Base-by-base conservation (phyloP, 257 asterid species). In the Gentiana macrophylla region DNA sequence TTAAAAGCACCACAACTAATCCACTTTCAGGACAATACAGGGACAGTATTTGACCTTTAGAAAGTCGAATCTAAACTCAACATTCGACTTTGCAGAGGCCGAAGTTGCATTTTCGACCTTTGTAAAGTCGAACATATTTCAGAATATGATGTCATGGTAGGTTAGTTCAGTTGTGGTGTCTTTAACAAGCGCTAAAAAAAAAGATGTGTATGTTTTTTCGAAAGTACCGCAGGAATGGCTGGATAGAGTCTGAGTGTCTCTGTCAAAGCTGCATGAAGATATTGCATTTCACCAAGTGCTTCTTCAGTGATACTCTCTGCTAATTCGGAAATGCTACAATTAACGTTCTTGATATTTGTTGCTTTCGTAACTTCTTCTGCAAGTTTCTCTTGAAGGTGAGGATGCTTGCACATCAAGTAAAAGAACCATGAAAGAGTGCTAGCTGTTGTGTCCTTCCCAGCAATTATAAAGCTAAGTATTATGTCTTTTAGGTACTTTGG, bases 401-500 rank as follows among this genome's bases (percentile, higher is more conserved):
- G 91, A 61, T 79, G 73, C 62, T 74, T 82, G 76, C 94, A 84
- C 75, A 84, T 63, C 80, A 81, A 71, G 64, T 84, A 84, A 63
- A 84, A 67, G 59, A 84, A 84, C 94, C 91, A 81, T 7, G 94
- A 74, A 46, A 84, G 91, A 32, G 86, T 72, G 55, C 74, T 76
- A 0, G 88, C 86, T 48, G 91, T 77, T 13, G 91, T 75, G 59
- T 84, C 91, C 64, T 84, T 84, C 34, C 94, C 91, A 50, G 91
- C 94, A 65, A 82, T 79, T 37, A 84, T 82, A 67, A 84, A 81
- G 67, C 88, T 82, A 5, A 84, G 79, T 33, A 80, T 79, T 61
- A 84, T 84, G 37, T 84, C 91, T 70, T 76, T 77, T 10, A 80
- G 66, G 70, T 82, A 82, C 71, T 77, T 78, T 3, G 86, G 81